Conservation (phyloP, 2,329 filamentous ascomycete genomes). For the Emmonsiellopsis sp. region DNA sequence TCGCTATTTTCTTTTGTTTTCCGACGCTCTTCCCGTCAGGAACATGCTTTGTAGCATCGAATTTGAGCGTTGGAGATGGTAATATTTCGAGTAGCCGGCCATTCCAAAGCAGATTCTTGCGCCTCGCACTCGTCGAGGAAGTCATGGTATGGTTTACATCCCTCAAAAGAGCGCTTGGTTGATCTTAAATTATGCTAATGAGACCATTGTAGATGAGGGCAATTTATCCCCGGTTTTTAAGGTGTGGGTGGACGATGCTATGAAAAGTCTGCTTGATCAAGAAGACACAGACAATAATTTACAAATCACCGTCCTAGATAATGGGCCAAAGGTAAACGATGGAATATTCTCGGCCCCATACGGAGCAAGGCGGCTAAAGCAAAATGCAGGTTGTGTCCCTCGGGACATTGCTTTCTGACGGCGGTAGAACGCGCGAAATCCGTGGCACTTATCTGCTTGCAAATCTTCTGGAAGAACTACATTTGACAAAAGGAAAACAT, state of each 20-base stretch:
- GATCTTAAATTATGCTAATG: neutral
- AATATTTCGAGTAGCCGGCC: conserved; percentile 1
- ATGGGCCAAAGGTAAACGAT: conserved; percentile 61
- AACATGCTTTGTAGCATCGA: neutral
- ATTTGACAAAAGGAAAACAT: conserved; percentile 65
- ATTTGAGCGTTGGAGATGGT: neutral
- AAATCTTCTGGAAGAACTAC: conserved; percentile 80
- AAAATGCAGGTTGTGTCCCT: conserved; percentile 56
- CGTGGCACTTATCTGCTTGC: conserved; percentile 87
- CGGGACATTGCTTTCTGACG: conserved; percentile 70
- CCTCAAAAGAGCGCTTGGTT: no score
- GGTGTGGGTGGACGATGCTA: conserved; percentile 66
- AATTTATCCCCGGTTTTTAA: conserved; percentile 62
- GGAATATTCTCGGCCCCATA: conserved; percentile 11
- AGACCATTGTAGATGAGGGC: conserved; percentile 50
- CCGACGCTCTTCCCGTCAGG: no score
- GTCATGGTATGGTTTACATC: neutral
- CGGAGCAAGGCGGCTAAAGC: conserved; percentile 1
- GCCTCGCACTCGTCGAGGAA: conserved; percentile 3
- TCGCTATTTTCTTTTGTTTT: neutral
- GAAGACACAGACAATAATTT: conserved; percentile 82
- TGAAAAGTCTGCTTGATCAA: conserved; percentile 62
- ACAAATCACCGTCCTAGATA: conserved; percentile 88
- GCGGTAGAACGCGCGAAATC: conserved; percentile 54
- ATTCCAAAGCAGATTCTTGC: neutral